Evolutionary conservation across 2,329 filamentous ascomycete species (phyloP).

Genomic region (Alternaria atra): DNA sequence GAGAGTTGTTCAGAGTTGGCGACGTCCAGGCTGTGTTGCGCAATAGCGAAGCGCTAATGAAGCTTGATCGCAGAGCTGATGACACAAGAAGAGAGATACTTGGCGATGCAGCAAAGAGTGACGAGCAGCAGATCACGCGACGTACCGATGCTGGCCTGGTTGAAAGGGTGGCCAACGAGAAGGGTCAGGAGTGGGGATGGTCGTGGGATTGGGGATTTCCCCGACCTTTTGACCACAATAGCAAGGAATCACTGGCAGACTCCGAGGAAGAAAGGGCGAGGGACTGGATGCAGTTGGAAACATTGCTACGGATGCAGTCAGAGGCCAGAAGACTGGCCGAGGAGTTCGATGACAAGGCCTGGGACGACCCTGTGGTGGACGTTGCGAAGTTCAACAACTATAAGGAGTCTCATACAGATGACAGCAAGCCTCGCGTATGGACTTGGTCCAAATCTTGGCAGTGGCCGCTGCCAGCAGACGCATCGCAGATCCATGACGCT

Average conservation of each 20-base stretch:
- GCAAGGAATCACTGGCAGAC: background rate
- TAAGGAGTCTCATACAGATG: background rate
- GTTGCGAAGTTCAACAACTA: background rate
- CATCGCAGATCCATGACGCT: conserved; percentile 8
- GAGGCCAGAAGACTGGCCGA: conserved; percentile 16
- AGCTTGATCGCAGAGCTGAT: conserved; percentile 37
- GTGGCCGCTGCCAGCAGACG: conserved; percentile 29
- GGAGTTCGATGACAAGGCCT: conserved; percentile 16
- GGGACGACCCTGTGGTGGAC: conserved; percentile 6
- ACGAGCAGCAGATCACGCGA: background rate
- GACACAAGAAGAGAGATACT: conserved; percentile 38
- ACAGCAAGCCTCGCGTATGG: conserved; percentile 11
- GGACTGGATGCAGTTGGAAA: conserved; percentile 4
- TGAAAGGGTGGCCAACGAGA: conserved; percentile 41
- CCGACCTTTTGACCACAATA: conserved; percentile 34
- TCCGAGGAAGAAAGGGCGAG: conserved; percentile 7
- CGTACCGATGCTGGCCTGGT: conserved; percentile 30
- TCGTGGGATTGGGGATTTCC: conserved; percentile 49
- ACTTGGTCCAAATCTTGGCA: conserved; percentile 29
- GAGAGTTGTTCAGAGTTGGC: conserved; percentile 38
- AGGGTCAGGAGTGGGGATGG: conserved; percentile 47
- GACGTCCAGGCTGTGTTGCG: conserved; percentile 36
- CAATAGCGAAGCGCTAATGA: conserved; percentile 47
- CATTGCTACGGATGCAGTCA: conserved; percentile 12
- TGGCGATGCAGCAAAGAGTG: conserved; percentile 10